Evolutionary conservation across 495 filamentous ascomycete genomes (phyloP), one percentile per base, ranked within the genome.

Genomic region (Margaritispora aquatica): DNA sequence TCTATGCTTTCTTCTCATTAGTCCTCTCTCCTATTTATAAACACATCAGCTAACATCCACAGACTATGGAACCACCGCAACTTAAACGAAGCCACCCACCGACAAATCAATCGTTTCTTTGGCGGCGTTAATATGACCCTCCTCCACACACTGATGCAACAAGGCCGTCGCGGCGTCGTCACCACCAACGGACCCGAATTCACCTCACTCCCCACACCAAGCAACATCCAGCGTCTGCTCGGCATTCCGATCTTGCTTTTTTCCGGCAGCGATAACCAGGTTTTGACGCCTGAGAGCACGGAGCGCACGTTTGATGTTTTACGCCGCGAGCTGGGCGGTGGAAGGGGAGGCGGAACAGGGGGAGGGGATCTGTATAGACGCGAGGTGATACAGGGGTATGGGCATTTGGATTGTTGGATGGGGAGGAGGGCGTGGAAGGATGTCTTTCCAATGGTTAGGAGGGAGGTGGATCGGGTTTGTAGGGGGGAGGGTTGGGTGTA

Each of bases 351-450:
- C 38, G 50, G n/a, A n/a, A n/a, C n/a, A n/a, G n/a, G n/a, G n/a
- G n/a, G 50, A 0, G 63, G 68, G 38, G 59, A 65, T 17, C 54
- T 73, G 50, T 87, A 86, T 67, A 72, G 71, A 38, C 70, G 84
- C 19, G 63, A 73, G 21, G 74, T 85, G 7, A 76, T 85, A 8
- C 76, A 80, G 8, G 80, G 81, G n/a, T 84, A 86, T 57, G 86
- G 86, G 23, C 85, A 88, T 65, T 66, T 88, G 54, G 85, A 88
- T 70, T 76, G 75, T 51, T 87, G 84, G 80, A 84, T 88, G 77
- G 84, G 85, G 0, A 75, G 78, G 38, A 73, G 78, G 47, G 82
- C 82, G 10, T 83, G 75, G 70, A 80, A 74, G 66, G 85, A 87
- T 67, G 79, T 88, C 11, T 88, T 79, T 64, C 84, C 83, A 26